phyloP scores from a whole-genome alignment of 1,284 basidiomycete species.

The Heterobasidion parviporum region DNA sequence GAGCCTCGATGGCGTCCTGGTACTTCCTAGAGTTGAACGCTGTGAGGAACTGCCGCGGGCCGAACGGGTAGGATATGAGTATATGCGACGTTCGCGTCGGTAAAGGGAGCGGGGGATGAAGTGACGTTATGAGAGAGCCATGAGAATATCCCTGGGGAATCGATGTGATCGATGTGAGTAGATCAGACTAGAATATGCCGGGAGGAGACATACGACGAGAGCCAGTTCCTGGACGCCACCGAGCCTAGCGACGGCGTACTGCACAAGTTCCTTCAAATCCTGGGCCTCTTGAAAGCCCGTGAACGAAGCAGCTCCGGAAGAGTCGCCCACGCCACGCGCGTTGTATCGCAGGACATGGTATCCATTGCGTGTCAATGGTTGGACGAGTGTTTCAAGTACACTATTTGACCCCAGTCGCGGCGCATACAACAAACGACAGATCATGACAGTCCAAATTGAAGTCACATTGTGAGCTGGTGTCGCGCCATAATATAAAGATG shows the following conservation, averaged over 20 bases:
- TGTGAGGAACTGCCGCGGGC: conserved; percentile 60
- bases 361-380: conserved; percentile 29
- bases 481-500: background rate
- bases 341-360: conserved; percentile 67
- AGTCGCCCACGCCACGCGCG: conserved; percentile 66
- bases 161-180: background rate
- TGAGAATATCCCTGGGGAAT: conserved; percentile 66
- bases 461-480: too few relatives aligned
- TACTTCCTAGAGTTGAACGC: conserved; percentile 54
- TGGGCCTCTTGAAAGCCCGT: conserved; percentile 59
- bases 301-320: conserved; percentile 61
- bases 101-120: conserved; percentile 41
- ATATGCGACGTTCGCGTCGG: conserved; percentile 53
- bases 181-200: background rate
- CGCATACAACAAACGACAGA: background rate
- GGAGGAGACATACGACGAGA: conserved; percentile 36
- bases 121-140: conserved; percentile 64
- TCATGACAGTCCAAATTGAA: background rate
- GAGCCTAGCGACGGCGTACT: conserved; percentile 43
- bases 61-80: conserved; percentile 71
- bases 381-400: conserved; percentile 21
- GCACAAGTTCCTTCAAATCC: conserved; percentile 56
- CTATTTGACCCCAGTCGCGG: conserved; percentile 12
- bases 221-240: conserved; percentile 37
- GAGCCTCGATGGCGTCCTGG: conserved; percentile 34